Conservation (phyloP, 2,329 filamentous ascomycete genomes). For the Colletotrichum shisoi region DNA sequence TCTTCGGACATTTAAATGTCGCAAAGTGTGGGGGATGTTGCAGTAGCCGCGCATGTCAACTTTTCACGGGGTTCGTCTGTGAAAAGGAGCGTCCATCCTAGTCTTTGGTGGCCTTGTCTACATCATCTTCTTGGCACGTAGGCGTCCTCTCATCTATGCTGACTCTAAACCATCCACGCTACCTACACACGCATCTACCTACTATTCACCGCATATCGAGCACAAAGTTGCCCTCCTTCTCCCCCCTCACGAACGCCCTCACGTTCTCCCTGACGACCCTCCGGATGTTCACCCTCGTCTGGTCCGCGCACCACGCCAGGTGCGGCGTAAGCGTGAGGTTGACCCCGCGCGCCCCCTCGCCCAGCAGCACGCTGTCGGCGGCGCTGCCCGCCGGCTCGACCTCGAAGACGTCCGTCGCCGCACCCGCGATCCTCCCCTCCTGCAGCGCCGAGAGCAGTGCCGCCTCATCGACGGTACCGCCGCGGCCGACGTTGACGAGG, state of each 20-base stretch:
- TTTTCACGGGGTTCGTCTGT: neutral
- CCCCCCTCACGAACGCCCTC: constrained; percentile 26
- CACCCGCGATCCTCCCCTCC: constrained; percentile 46
- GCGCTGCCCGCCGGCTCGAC: constrained; percentile 42
- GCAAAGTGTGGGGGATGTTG: constrained; percentile 19
- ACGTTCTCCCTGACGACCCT: constrained; percentile 38
- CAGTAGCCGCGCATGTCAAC: neutral
- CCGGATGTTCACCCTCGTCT: constrained; percentile 37
- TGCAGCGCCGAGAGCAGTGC: constrained; percentile 47
- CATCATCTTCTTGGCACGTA: neutral
- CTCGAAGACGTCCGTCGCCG: constrained; percentile 49
- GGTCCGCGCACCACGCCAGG: constrained; percentile 40
- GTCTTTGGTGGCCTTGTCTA: neutral
- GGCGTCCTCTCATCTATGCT: neutral
- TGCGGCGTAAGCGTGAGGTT: constrained; percentile 49
- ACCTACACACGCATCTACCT: too few species aligned
- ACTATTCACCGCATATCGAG: constrained; percentile 25
- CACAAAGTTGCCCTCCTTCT: constrained; percentile 32
- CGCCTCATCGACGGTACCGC: constrained; percentile 49
- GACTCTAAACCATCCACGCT: neutral
- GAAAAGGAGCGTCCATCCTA: neutral
- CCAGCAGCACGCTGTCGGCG: constrained; percentile 35
- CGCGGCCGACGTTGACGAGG: constrained; percentile 46
- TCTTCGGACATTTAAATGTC: constrained; percentile 13
- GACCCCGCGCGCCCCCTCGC: constrained; percentile 38